phyloP scores from a whole-genome alignment of 2,329 filamentous ascomycete genomes.

The Metarhizium humberi region DNA sequence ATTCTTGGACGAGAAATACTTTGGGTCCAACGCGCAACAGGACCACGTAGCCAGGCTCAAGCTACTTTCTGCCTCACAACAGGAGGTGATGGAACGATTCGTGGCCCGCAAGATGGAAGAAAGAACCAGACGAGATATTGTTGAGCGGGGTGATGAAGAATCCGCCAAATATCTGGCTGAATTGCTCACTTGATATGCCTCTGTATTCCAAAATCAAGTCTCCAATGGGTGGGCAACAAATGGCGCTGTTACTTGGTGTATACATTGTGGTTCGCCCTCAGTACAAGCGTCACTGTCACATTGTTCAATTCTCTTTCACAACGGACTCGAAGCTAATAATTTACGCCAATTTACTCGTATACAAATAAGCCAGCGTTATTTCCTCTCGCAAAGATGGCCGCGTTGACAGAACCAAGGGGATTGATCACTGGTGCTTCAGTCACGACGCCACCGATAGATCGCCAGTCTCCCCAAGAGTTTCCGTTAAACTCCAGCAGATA shows the following conservation, averaged over 20 bases:
- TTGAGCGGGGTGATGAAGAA: background rate
- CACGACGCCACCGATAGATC: background rate
- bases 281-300: too few species aligned
- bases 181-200: background rate
- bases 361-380: background rate
- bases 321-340: too few species aligned
- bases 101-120: slow-evolving; percentile 13
- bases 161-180: background rate
- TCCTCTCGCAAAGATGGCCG: background rate
- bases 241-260: too few species aligned
- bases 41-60: slow-evolving; percentile 12
- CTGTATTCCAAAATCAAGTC: too few species aligned
- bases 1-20: slow-evolving; percentile 22
- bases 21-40: slow-evolving; percentile 13
- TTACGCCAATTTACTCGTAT: background rate
- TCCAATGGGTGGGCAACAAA: too few species aligned
- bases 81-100: slow-evolving; percentile 15
- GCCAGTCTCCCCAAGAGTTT: background rate
- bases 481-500: background rate
- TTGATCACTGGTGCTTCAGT: background rate
- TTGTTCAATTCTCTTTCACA: too few species aligned
- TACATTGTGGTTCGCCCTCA: too few species aligned
- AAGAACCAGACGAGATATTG: background rate
- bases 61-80: slow-evolving; percentile 13
- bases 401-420: background rate